Conservation (phyloP, 164 flowering plant genomes). For the Piper betle region DNA sequence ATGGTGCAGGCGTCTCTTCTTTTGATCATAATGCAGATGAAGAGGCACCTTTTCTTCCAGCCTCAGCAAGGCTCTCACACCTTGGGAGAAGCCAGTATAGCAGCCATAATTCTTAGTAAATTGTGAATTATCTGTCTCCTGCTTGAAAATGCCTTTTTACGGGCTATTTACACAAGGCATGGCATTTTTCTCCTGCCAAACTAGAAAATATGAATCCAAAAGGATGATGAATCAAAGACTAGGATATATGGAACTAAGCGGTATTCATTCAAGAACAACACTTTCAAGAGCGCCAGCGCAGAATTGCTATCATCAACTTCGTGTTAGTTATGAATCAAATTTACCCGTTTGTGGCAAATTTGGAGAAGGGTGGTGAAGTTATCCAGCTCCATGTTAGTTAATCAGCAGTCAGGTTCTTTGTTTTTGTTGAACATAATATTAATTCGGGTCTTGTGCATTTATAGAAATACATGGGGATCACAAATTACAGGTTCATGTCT, state of each 20-base stretch:
- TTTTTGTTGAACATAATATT: background rate
- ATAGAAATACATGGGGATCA: background rate
- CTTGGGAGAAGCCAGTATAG: slow-evolving; percentile 58
- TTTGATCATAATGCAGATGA: slow-evolving; percentile 43
- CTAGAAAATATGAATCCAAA: no score
- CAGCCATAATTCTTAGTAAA: slow-evolving; percentile 24
- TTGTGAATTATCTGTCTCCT: background rate
- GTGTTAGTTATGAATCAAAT: no score
- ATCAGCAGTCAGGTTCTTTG: background rate
- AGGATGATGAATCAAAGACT: no score
- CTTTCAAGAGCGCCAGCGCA: background rate
- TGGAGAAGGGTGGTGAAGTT: background rate
- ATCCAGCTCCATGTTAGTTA: background rate
- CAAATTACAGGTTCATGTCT: no score
- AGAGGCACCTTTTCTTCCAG: slow-evolving; percentile 62
- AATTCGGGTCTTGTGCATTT: background rate
- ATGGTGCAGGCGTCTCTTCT: slow-evolving; percentile 18
- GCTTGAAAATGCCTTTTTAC: background rate
- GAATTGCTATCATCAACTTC: background rate
- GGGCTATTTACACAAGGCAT: no score
- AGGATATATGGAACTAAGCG: no score
- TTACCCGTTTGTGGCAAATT: background rate
- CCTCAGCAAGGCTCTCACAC: slow-evolving; percentile 54
- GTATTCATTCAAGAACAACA: no score
- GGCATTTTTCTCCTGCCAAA: no score